These are phyloP conservation scores for Pseudopyrenochaeta lycopersici DNA, from an alignment of 2,329 filamentous ascomycete genomes.

Conservation along the genomic window DNA sequence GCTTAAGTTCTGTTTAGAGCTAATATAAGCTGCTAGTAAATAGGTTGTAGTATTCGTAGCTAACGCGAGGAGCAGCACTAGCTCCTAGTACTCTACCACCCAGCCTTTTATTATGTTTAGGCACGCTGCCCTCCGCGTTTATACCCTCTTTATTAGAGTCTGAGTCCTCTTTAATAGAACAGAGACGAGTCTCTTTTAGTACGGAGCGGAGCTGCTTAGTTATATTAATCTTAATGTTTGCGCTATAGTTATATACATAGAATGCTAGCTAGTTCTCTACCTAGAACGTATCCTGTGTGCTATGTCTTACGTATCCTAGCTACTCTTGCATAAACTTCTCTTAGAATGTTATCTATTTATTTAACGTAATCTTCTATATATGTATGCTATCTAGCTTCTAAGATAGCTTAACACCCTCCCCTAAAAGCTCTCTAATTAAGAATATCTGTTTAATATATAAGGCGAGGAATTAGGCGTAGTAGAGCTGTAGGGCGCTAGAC, in stretches of 20 bases:
- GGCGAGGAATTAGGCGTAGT: slow-evolving; percentile 4
- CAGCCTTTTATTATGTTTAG: too few relatives aligned
- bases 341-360: slow-evolving; percentile 6
- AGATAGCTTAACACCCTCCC: slow-evolving; percentile 2
- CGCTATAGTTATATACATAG: slow-evolving; percentile 2
- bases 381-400: slow-evolving; percentile 1
- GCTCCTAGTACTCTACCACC: too few relatives aligned
- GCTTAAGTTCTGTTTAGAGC: too few relatives aligned
- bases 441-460: slow-evolving; percentile 9
- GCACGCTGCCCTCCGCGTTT: too few relatives aligned
- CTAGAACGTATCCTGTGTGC: neutral
- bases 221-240: slow-evolving; percentile 6
- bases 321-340: slow-evolving; percentile 1
- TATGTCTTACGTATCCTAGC: neutral
- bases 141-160: too few relatives aligned
- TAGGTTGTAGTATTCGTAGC: too few relatives aligned
- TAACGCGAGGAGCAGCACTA: too few relatives aligned
- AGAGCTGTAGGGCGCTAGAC: slow-evolving; percentile 2
- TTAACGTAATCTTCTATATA: slow-evolving; percentile 2
- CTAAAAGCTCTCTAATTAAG: slow-evolving; percentile 4
- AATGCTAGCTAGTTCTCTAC: too few relatives aligned
- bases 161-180: too few relatives aligned
- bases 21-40: too few relatives aligned
- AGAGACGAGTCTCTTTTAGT: slow-evolving; percentile 5
- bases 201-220: slow-evolving; percentile 1